Evolutionary conservation across 495 filamentous ascomycete species (phyloP), one percentile per base, ranked within the genome.

Genomic region (Penicillium atrosanguineum): DNA sequence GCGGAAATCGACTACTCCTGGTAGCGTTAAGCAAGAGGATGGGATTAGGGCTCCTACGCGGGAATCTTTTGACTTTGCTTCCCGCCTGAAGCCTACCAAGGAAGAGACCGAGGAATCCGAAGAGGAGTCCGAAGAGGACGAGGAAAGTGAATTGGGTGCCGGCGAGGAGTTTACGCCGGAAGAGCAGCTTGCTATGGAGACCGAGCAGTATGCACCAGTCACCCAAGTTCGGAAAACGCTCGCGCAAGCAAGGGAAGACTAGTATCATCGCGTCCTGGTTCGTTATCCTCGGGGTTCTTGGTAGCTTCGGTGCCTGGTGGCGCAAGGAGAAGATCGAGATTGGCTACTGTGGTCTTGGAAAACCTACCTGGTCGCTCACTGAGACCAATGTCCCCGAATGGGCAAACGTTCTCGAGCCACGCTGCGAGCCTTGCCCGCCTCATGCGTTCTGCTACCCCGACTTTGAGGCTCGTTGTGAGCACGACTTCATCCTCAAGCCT

Each of bases 81-180:
- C 64, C 12, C 53, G 56, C n/a, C 40, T 67, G n/a, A 18, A 48
- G 41, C 56, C 64, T 11, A 54, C 64, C 4, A 56, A 60, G 41
- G 64, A 67, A 21, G 64, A 65, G 19, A 59, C 72, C 9, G 70
- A 75, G 45, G 53, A 67, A 28, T 50, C 67, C 12, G 64, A 61
- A 45, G 65, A 78, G 44, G 63, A 72, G 8, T 63, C 73, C 3
- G 36, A 40, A 42, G 69, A 76, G 21, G 66, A 76, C 18, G 72
- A 75, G 15, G 75, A 63, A n/a, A 63, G 55, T 48, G 72, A 73
- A 19, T 50, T 85, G 1, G 83, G 86, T 46, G 71, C 80, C 2
- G 89, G 88, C 5, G 95, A 97, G 67, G 95, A 97, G 62, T 98
- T 97, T 63, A 96, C 91, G 1, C 88, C 92, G 0, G 90, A 97